Percentiles rank a stretch among this genome's conserved stretches.
Evolutionary conservation across 164 flowering plant species (phyloP).

Genomic region (Warburgia ugandensis): DNA sequence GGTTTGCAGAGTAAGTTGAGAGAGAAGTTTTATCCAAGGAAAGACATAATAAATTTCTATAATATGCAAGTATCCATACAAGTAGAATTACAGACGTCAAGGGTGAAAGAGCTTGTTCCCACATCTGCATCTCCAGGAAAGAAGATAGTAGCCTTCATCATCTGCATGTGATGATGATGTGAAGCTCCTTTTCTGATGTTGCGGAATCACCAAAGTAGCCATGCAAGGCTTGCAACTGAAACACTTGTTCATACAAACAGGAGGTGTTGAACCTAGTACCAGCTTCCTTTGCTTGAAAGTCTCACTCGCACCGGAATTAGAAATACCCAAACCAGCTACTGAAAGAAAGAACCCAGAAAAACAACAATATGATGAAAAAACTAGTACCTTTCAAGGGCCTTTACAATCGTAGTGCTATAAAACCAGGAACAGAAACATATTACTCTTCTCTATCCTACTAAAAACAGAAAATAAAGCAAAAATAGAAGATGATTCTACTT

Average conservation of each 20-base stretch:
- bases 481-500: background rate
- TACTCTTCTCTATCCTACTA: too few relatives aligned
- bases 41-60: too few relatives aligned
- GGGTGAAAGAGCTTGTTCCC: conserved; percentile 30
- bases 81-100: background rate
- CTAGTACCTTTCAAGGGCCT: background rate
- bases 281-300: conserved; percentile 22
- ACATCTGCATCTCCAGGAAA: conserved; percentile 79
- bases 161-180: conserved; percentile 16
- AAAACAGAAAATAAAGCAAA: background rate
- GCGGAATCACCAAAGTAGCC: conserved; percentile 54
- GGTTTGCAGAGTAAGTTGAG: too few relatives aligned
- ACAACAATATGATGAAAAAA: background rate
- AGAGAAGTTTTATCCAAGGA: too few relatives aligned
- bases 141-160: conserved; percentile 60
- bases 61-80: background rate
- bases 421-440: background rate
- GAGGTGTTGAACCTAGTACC: conserved; percentile 80
- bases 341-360: background rate
- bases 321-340: conserved; percentile 13
- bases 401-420: background rate
- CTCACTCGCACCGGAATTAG: conserved; percentile 7
- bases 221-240: conserved; percentile 65
- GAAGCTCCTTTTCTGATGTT: conserved; percentile 22
- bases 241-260: conserved; percentile 64